Evolutionary conservation across 225 moss, liverwort and hornwort species (phyloP).

Genomic region (Sphagnum tenellum): DNA sequence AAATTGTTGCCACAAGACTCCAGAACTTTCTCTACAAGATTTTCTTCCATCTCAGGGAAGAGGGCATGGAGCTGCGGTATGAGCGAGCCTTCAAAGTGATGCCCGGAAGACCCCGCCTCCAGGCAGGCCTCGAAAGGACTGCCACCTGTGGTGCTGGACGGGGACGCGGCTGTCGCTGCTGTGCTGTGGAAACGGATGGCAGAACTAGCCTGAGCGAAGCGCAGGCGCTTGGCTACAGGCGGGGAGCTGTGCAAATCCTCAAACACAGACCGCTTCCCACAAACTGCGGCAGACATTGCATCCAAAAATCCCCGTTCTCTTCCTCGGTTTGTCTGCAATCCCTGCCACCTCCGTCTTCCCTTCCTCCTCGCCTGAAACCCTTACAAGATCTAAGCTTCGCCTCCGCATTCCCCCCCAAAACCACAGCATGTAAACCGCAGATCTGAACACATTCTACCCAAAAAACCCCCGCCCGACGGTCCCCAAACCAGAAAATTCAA

Average conservation of each 20-base stretch:
- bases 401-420: no score
- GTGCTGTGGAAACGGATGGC: slow-evolving; percentile 66
- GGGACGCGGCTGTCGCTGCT: slow-evolving; percentile 15
- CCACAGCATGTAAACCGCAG: no score
- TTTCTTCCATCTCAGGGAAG: slow-evolving; percentile 53
- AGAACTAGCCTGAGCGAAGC: slow-evolving; percentile 67
- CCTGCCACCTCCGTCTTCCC: no score
- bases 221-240: slow-evolving; percentile 85
- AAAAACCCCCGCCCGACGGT: no score
- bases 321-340: no score
- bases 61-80: slow-evolving; percentile 46
- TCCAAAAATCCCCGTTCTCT: slow-evolving; percentile 46
- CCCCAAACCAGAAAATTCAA: no score
- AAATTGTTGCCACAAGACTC: slow-evolving; percentile 62
- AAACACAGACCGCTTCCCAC: slow-evolving; percentile 98
- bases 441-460: no score
- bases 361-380: no score
- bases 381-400: no score
- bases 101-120: slow-evolving; percentile 50
- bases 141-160: slow-evolving; percentile 58
- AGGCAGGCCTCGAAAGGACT: slow-evolving; percentile 50
- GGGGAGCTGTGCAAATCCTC: slow-evolving; percentile 95
- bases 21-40: slow-evolving; percentile 62
- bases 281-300: slow-evolving; percentile 99
- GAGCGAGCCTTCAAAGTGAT: slow-evolving; percentile 22